Percentiles rank a stretch among this genome's conserved stretches.
phyloP scores from a whole-genome alignment of 106 monocot species.

The Xerophyta viscosa region DNA sequence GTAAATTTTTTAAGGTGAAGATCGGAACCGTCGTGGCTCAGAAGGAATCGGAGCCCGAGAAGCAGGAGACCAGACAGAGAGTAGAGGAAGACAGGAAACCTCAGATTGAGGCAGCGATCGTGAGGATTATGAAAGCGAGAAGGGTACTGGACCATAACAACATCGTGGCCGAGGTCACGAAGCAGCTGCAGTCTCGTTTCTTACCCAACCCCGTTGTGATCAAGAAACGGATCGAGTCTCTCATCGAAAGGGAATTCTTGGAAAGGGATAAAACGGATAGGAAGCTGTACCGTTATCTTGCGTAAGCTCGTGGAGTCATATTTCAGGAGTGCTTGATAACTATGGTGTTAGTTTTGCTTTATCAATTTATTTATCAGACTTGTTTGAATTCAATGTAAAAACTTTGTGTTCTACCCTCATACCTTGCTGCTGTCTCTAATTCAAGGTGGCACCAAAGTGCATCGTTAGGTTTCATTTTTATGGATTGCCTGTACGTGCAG shows the following conservation, averaged over 20 bases:
- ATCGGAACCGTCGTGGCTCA: slow-evolving; percentile 72
- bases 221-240: slow-evolving; percentile 72
- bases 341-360: too few species aligned
- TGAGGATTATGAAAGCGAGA: slow-evolving; percentile 73
- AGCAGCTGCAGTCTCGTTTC: slow-evolving; percentile 66
- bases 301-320: too few species aligned
- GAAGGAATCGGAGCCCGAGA: slow-evolving; percentile 79
- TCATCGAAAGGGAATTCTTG: slow-evolving; percentile 80
- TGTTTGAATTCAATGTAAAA: too few species aligned
- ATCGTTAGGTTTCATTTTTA: too few species aligned
- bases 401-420: too few species aligned
- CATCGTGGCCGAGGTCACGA: slow-evolving; percentile 67
- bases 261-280: slow-evolving; percentile 72
- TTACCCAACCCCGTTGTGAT: slow-evolving; percentile 74
- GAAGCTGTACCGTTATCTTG: slow-evolving; percentile 77
- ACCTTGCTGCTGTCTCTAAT: too few species aligned
- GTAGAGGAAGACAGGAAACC: slow-evolving; percentile 94
- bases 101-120: slow-evolving; percentile 79
- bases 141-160: slow-evolving; percentile 71
- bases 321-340: too few species aligned
- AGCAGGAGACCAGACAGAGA: slow-evolving; percentile 76
- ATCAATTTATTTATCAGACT: too few species aligned
- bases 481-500: too few species aligned
- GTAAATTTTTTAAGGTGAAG: slow-evolving; percentile 76
- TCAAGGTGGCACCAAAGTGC: too few species aligned